These are phyloP conservation scores for Hymenoscyphus salicellus DNA, from an alignment of 2,329 filamentous ascomycete species.

Conservation along the genomic window DNA sequence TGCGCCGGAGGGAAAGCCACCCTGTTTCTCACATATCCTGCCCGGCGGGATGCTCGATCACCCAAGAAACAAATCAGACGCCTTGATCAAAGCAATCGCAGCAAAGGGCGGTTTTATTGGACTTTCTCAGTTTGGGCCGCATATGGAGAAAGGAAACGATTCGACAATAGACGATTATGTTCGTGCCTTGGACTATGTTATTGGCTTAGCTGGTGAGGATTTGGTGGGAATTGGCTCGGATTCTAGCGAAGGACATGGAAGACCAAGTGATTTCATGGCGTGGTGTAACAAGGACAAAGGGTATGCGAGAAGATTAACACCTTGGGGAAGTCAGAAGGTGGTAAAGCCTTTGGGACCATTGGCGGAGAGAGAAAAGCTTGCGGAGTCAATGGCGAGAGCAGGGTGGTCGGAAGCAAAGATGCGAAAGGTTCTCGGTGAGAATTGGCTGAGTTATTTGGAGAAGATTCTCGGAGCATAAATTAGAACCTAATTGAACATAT, in stretches of 20 bases:
- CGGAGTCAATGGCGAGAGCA: constrained; percentile 39
- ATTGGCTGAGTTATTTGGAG: constrained; percentile 40
- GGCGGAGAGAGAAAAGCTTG: constrained; percentile 37
- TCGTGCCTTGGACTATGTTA: constrained; percentile 34
- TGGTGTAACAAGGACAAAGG: constrained; percentile 44
- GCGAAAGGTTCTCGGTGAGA: constrained; percentile 40
- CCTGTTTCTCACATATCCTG: constrained; percentile 42
- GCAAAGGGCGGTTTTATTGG: constrained; percentile 41
- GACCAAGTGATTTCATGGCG: constrained; percentile 41
- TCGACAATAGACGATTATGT: constrained; percentile 42
- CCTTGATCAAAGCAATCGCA: constrained; percentile 38
- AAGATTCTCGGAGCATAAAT: constrained; percentile 29
- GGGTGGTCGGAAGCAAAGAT: constrained; percentile 41
- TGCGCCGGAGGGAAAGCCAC: constrained; percentile 39
- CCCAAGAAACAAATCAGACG: constrained; percentile 40
- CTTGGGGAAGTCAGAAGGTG: constrained; percentile 42
- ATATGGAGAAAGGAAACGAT: constrained; percentile 42
- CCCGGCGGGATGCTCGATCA: constrained; percentile 39
- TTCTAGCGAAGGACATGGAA: constrained; percentile 40
- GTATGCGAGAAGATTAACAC: constrained; percentile 39
- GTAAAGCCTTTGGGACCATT: constrained; percentile 41
- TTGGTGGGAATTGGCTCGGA: constrained; percentile 39
- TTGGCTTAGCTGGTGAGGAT: constrained; percentile 46
- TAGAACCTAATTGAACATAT: not conserved
- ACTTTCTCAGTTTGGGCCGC: constrained; percentile 40